Base-by-base conservation (phyloP, 805 yeast genomes). In the Cyberlindnera samutprakarnensis region DNA sequence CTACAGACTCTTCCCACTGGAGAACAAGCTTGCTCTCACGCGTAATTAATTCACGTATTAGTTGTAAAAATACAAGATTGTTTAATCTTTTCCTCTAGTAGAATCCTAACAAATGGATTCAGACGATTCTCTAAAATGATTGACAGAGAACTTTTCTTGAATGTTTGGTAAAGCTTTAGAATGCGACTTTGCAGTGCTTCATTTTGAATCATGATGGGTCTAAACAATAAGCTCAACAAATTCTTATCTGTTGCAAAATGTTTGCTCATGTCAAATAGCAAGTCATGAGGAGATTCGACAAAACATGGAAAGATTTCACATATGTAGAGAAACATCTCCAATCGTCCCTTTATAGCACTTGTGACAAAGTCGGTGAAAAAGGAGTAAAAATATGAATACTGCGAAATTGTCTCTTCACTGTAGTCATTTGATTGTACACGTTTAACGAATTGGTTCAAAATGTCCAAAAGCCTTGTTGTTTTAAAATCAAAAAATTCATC, bases 401-500 rank as follows among this genome's bases (percentile, higher is more conserved):
- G n/a, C n/a, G n/a, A n/a, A n/a, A n/a, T n/a, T n/a, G n/a, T n/a
- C n/a, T n/a, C n/a, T n/a, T n/a, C n/a, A n/a, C n/a, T n/a, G n/a
- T n/a, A n/a, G n/a, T n/a, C n/a, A n/a, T n/a, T n/a, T n/a, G n/a
- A n/a, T n/a, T n/a, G n/a, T 8, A 19, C 21, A 7, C 7, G 21
- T 19, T 19, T 7, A 8, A 19, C 39, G 19, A 21, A 23, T 3
- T 7, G 9, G 3, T 11, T 20, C 10, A 41, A 22, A 2, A 41
- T 34, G 3, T 43, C 49, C 20, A 50, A 42, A 10, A 57, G 25
- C 19, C 32, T 36, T 1, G 39, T 45, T 2, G 47, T 42, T n/a
- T 48, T 47, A 28, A 39, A 46, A 18, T 50, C 53, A 35, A 60
- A 59, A 25, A 58, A 45, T 21, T 59, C 59, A 6, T 51, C 54